Percentiles rank a stretch among this genome's conserved stretches.
Evolutionary conservation across 805 yeast genomes (phyloP).

Genomic region (Lipomyces kockii): DNA sequence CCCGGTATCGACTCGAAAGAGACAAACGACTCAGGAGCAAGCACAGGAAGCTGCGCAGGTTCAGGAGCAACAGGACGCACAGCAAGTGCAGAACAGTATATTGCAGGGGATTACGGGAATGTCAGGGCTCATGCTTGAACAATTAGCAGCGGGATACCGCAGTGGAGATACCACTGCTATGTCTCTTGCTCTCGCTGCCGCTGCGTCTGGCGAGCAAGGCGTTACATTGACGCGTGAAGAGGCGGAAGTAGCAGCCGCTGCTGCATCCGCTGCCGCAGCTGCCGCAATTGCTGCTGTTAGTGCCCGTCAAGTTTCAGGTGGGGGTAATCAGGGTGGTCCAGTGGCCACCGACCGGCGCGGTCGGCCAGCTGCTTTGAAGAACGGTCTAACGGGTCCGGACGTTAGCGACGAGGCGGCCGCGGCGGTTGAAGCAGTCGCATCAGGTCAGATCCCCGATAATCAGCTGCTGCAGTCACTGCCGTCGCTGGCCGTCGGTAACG

Average conservation of each 20-base stretch:
- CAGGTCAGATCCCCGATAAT: background rate
- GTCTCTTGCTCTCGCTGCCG: conserved; percentile 25
- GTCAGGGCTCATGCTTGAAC: conserved; percentile 13
- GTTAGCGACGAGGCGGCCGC: conserved; percentile 16
- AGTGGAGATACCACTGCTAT: conserved; percentile 15
- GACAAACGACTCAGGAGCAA: background rate
- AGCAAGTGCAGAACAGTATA: background rate
- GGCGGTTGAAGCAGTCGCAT: conserved; percentile 9
- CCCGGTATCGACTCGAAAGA: conserved; percentile 4
- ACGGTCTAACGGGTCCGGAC: background rate
- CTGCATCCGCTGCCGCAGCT: conserved; percentile 29
- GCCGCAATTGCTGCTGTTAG: conserved; percentile 21
- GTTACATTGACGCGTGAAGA: conserved; percentile 23
- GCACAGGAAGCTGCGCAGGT: background rate
- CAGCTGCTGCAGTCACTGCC: background rate
- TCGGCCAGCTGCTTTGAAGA: background rate
- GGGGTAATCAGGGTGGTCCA: background rate
- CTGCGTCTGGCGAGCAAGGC: conserved; percentile 18
- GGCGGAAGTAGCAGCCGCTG: conserved; percentile 31
- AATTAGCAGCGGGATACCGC: conserved; percentile 14
- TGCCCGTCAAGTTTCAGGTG: background rate
- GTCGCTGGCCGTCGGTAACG: conserved; percentile 21
- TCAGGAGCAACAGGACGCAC: background rate
- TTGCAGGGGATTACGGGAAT: conserved; percentile 1
- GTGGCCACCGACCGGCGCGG: background rate